Evolutionary conservation across 2,329 filamentous ascomycete species (phyloP).

Genomic region (Apiospora marii): DNA sequence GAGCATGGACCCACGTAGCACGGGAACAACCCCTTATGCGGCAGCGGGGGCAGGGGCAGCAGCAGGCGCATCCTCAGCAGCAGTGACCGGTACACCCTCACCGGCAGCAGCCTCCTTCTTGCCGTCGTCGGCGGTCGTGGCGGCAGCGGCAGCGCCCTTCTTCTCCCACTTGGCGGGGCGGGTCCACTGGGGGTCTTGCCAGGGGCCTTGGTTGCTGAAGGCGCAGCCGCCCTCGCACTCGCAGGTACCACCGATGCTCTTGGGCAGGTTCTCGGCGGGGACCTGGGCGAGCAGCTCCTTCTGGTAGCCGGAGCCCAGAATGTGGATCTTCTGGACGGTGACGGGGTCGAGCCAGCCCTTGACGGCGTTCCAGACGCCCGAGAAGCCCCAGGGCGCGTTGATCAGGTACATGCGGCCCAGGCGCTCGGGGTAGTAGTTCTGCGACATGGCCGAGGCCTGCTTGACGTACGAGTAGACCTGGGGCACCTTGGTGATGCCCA

Average conservation of each 20-base stretch:
- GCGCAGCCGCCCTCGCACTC: slow-evolving; percentile 46
- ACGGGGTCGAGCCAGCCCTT: slow-evolving; percentile 97
- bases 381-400: slow-evolving; percentile 97
- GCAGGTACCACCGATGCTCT: slow-evolving; percentile 84
- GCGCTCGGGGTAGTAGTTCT: slow-evolving; percentile 99
- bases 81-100: slow-evolving; percentile 42
- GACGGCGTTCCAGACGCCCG: slow-evolving; percentile 81
- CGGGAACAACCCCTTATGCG: neutral
- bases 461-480: slow-evolving; percentile 90
- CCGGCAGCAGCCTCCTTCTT: slow-evolving; percentile 38
- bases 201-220: slow-evolving; percentile 89
- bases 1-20: neutral
- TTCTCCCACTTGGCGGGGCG: slow-evolving; percentile 60
- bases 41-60: slow-evolving; percentile 42
- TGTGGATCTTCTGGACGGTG: slow-evolving; percentile 94
- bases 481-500: slow-evolving; percentile 80
- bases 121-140: slow-evolving; percentile 38
- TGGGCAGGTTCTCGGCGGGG: slow-evolving; percentile 87
- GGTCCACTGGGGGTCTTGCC: slow-evolving; percentile 76
- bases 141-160: slow-evolving; percentile 63
- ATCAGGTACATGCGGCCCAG: slow-evolving; percentile 96
- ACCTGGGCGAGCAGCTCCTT: slow-evolving; percentile 85
- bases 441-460: slow-evolving; percentile 86
- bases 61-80: slow-evolving; percentile 42
- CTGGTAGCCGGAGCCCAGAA: slow-evolving; percentile 84